Percentiles rank a stretch among this genome's conserved stretches.
Conservation (phyloP, 2,329 filamentous ascomycete species). For the Pyrenophora tritici-repentis region DNA sequence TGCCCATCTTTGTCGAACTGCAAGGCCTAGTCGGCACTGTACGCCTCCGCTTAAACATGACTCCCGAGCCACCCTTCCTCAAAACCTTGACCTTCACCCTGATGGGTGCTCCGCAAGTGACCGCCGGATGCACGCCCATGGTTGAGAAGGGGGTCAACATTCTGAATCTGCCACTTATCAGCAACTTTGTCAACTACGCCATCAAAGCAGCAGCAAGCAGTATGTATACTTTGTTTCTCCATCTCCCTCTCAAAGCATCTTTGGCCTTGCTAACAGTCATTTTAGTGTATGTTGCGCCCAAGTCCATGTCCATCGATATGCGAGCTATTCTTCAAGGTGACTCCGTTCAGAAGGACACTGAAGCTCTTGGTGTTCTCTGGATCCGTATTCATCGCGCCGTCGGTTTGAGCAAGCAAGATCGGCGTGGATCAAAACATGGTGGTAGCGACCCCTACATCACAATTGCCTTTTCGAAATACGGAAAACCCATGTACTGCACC, state of each 20-base stretch:
- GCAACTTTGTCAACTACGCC: slow-evolving; percentile 95
- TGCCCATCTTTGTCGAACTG: slow-evolving; percentile 90
- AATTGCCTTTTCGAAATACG: slow-evolving; percentile 91
- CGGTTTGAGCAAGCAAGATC: slow-evolving; percentile 90
- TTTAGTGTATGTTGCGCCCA: slow-evolving; percentile 84
- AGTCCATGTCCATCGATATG: slow-evolving; percentile 90
- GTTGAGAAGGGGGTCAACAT: slow-evolving; percentile 89
- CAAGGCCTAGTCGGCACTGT: slow-evolving; percentile 88
- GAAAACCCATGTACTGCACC: slow-evolving; percentile 97
- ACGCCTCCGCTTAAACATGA: slow-evolving; percentile 79
- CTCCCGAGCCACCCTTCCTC: slow-evolving; percentile 87
- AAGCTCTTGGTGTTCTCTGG: slow-evolving; percentile 87
- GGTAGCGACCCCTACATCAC: slow-evolving; percentile 97
- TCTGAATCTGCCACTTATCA: slow-evolving; percentile 88
- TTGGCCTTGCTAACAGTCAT: slow-evolving; percentile 36
- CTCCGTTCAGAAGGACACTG: slow-evolving; percentile 85
- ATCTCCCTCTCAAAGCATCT: too few relatives aligned
- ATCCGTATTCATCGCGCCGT: slow-evolving; percentile 87
- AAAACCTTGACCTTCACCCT: slow-evolving; percentile 92
- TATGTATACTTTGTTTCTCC: slow-evolving; percentile 13
- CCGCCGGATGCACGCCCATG: slow-evolving; percentile 90
- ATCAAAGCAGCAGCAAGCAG: slow-evolving; percentile 78
- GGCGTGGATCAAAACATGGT: slow-evolving; percentile 77
- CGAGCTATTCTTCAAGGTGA: slow-evolving; percentile 90
- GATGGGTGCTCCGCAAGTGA: slow-evolving; percentile 89